Conservation (phyloP, 208 protist species). For the Crithidia mellificae region DNA sequence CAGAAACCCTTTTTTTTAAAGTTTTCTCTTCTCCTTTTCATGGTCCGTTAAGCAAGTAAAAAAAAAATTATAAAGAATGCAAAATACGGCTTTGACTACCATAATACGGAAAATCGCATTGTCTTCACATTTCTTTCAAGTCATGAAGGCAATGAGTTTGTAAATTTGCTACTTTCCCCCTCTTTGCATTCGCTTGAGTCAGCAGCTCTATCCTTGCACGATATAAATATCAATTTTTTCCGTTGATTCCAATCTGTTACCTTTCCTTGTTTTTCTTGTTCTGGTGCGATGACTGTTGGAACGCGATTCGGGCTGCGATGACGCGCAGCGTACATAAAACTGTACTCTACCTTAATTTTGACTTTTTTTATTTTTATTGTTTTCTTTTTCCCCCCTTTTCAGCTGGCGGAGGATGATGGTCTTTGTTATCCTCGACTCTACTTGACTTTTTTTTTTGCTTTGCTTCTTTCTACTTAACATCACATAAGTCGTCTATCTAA, state of each 20-base stretch:
- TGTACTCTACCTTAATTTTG: not conserved
- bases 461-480: not conserved
- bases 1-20: no score
- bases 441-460: not conserved
- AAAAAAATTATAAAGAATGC: not conserved
- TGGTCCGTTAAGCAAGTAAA: no score
- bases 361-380: slow-evolving; percentile 13
- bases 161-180: no score
- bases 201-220: no score
- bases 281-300: not conserved
- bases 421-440: not conserved
- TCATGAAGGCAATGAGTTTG: no score
- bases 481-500: not conserved
- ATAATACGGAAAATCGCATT: no score
- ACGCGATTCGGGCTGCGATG: not conserved
- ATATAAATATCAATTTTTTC: no score
- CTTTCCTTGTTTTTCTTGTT: no score
- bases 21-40: no score
- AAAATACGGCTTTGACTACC: not conserved
- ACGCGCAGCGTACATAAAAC: not conserved
- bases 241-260: no score
- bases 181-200: no score
- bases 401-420: not conserved
- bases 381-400: not conserved
- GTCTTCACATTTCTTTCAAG: no score